These are phyloP conservation scores for Sporothrix pseudoabietina DNA, from an alignment of 2,329 filamentous ascomycete species.

Conservation along the genomic window DNA sequence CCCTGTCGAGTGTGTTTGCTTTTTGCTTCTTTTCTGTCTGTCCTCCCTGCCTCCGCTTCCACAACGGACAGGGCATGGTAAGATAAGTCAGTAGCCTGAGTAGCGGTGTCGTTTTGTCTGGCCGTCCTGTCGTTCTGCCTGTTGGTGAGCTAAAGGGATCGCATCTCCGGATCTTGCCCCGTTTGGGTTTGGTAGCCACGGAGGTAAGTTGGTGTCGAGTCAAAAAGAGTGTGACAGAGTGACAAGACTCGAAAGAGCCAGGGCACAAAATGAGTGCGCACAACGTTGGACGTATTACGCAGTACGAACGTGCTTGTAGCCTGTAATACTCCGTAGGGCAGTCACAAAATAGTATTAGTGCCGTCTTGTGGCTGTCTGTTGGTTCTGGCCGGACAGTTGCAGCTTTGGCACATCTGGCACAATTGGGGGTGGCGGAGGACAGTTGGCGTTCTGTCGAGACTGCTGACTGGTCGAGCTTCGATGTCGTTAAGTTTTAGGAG, in stretches of 20 bases:
- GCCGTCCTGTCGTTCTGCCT: background rate
- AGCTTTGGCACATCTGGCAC: background rate
- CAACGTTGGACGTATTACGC: background rate
- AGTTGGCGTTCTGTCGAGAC: background rate
- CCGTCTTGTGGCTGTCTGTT: conserved; percentile 17
- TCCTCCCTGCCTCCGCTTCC: background rate
- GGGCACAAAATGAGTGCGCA: background rate
- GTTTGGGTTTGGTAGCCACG: conserved; percentile 1
- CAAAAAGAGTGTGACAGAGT: no score
- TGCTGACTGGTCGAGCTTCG: background rate
- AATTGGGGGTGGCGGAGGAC: conserved; percentile 14
- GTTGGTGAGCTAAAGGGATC: conserved; percentile 5
- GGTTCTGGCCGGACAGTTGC: conserved; percentile 10
- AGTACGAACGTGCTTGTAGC: no score
- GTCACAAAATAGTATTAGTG: background rate
- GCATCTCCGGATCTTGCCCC: conserved; percentile 17
- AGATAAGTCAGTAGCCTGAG: background rate
- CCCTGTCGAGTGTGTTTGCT: background rate
- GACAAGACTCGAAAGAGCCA: background rate
- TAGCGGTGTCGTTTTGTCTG: no score
- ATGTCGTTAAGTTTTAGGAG: background rate
- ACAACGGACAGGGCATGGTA: background rate
- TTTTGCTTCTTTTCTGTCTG: background rate
- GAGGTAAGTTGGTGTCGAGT: conserved; percentile 4
- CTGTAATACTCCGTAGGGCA: background rate